Evolutionary conservation across 2,329 filamentous ascomycete species (phyloP), one percentile per base, ranked within the genome.

Genomic region (Penicillium sp.): DNA sequence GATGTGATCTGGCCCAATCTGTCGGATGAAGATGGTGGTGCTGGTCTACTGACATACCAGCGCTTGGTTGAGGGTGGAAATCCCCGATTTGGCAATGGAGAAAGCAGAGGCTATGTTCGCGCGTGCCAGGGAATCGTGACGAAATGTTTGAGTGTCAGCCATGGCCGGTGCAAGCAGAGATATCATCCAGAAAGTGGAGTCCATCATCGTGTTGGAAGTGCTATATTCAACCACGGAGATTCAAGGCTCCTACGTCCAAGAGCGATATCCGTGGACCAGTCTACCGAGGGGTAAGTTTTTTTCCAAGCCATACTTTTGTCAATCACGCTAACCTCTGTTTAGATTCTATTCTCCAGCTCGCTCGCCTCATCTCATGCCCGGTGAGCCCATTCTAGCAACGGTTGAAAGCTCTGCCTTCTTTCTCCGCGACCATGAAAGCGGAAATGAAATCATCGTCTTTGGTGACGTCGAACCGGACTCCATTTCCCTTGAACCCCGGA

Each of bases 1-100:
- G 96, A 97, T 69, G 80, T 96, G 57, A 96, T 98, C 53, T 99
- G 95, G 95, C 95, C 95, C 0, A 99, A 99, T 66, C 78, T 99
- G 39, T 96, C 92, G 0, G 93, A 99, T 69, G 95, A 99, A 76
- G 95, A 96, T 72, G 92, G 93, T 33, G 95, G 95, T 25, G 93
- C 93, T 4, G 95, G 95, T 0, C 83, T 99, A 27, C 87, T 99
- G 33, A 96, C 92, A 0, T 98, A 96, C 67, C 88, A 92, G 72
- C 86, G 95, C 16, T 81, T 99, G 10, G 88, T 91, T 5, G 93
- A 97, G 71, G 93, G 93, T 11, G 93, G 93, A 3, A 95, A 93
- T 58, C 87, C 90, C 2, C 88, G 91, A 26, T 80, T 96, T 7
- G 93, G 92, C 2, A 88, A 91, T 60, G 92, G 91, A 1, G 88